Evolutionary conservation across 805 yeast genomes (phyloP).

Genomic region (Kodamaea sagamina): DNA sequence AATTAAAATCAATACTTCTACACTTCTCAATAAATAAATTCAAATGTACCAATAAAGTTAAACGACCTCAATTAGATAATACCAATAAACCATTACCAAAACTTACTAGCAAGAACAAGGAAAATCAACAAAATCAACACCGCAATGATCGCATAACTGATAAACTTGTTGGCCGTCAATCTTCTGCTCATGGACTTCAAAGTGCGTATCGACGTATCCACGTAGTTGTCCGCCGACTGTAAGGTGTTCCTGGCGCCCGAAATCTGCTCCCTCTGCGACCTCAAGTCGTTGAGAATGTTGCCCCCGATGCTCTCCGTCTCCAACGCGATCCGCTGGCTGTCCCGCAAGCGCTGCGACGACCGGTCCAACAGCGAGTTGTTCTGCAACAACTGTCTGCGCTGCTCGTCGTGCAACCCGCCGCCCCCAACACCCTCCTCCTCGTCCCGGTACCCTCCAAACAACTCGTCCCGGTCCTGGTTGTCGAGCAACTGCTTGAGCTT

Average conservation of each 20-base stretch:
- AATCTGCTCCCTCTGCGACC: slow-evolving; percentile 93
- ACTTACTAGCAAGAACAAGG: slow-evolving; percentile 81
- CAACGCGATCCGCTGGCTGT: slow-evolving; percentile 84
- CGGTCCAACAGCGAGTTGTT: slow-evolving; percentile 81
- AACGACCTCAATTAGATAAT: too few relatives aligned
- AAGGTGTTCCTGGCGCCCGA: slow-evolving; percentile 82
- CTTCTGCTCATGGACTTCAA: slow-evolving; percentile 90
- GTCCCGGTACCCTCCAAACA: slow-evolving; percentile 58
- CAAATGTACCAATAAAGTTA: too few relatives aligned
- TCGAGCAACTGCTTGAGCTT: slow-evolving; percentile 60
- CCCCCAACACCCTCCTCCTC: slow-evolving; percentile 19
- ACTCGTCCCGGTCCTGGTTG: slow-evolving; percentile 66
- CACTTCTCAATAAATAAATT: too few relatives aligned
- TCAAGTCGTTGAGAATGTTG: slow-evolving; percentile 79
- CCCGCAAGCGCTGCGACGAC: slow-evolving; percentile 78
- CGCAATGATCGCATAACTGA: slow-evolving; percentile 89
- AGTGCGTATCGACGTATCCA: slow-evolving; percentile 85
- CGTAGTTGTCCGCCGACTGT: slow-evolving; percentile 88
- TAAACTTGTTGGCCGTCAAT: slow-evolving; percentile 85
- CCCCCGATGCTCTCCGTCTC: slow-evolving; percentile 94
- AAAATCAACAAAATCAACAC: slow-evolving; percentile 79
- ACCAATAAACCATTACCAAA: slow-evolving; percentile 27
- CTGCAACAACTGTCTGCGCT: slow-evolving; percentile 76
- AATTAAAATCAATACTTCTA: too few relatives aligned
- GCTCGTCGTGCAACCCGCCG: slow-evolving; percentile 52